Evolutionary conservation across 176 grass and related monocot genomes (phyloP).

Genomic region (Rhynchospora breviuscula): DNA sequence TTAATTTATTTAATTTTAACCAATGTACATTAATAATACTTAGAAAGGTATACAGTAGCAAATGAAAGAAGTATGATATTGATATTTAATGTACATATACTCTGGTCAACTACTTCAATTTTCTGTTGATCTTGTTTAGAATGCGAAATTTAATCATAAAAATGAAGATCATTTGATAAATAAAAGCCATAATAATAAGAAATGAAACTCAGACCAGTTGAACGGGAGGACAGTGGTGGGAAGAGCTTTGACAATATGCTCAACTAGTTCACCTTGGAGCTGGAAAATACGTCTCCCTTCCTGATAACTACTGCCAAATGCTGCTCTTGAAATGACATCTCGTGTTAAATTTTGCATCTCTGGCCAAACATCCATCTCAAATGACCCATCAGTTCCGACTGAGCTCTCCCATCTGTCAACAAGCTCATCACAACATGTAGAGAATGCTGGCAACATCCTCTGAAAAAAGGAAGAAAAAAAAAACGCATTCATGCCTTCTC

Average conservation of each 20-base stretch:
- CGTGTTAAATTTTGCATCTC: constrained; percentile 50
- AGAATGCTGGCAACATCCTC: constrained; percentile 54
- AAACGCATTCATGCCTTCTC: neutral
- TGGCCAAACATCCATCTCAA: constrained; percentile 41
- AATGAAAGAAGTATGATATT: neutral
- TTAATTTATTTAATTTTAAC: neutral
- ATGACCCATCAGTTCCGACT: constrained; percentile 16
- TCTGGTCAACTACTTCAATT: neutral
- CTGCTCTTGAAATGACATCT: constrained; percentile 59
- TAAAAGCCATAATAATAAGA: neutral
- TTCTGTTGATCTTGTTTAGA: neutral
- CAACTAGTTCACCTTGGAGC: constrained; percentile 33
- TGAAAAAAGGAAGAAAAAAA: constrained; percentile 7
- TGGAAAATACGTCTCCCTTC: constrained; percentile 63
- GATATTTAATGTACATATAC: neutral
- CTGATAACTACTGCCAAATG: constrained; percentile 59
- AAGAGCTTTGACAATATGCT: constrained; percentile 13
- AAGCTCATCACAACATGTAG: constrained; percentile 47
- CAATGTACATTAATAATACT: too few species aligned
- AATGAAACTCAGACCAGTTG: constrained; percentile 26
- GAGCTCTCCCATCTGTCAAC: constrained; percentile 35
- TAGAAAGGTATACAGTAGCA: too few species aligned
- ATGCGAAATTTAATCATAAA: neutral
- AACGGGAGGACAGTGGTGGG: constrained; percentile 31
- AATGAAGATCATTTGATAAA: neutral